Base-by-base conservation (phyloP, 768 basidiomycete species). In the Russula foetens region DNA sequence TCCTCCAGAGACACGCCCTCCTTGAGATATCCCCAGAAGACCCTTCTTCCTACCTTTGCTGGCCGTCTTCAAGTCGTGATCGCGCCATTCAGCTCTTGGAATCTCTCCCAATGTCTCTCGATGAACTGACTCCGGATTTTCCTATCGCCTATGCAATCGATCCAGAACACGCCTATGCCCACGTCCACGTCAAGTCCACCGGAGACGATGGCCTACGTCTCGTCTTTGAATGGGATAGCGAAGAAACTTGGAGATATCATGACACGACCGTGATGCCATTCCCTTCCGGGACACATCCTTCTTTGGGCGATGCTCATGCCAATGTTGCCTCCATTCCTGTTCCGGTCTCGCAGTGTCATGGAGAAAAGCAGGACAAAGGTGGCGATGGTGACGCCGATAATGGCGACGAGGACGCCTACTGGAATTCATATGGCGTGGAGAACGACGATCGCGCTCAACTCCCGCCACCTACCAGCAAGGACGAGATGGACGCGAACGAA, bases 191-290 rank as follows among this genome's bases (percentile, higher is more conserved):
- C 74, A 74, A 76, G 59, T 64, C 73, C 9, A 63, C 61, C 71
- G 55, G 59, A 21, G 56, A 61, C 28, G 65, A 72, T 43, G 76
- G 72, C 2, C 72, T 87, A 63, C 79, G 86, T 63, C 75, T 90
- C 50, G 73, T 89, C 64, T 88, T 91, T 69, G 81, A 80, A 38
- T 88, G 85, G 84, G 81, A 88, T 53, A 73, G 72, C 21, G 45
- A 48, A 7, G 72, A 75, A 11, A 72, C 71, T 24, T 91, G 89
- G 89, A 82, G 76, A 68, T 91, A 87, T 67, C 86, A 88, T 71
- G 84, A 89, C 70, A 71, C 79, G 38, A 75, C 79, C 39, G 69
- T 80, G 67, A 88, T 90, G 84, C 87, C 87, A 12, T 88, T 89
- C 68, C 88, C 88, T 17, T 67, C 75, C 21, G 67, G 74, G 24